Base-by-base conservation (phyloP, 176 grass and related monocot genomes). In the Musa schizocarpa region DNA sequence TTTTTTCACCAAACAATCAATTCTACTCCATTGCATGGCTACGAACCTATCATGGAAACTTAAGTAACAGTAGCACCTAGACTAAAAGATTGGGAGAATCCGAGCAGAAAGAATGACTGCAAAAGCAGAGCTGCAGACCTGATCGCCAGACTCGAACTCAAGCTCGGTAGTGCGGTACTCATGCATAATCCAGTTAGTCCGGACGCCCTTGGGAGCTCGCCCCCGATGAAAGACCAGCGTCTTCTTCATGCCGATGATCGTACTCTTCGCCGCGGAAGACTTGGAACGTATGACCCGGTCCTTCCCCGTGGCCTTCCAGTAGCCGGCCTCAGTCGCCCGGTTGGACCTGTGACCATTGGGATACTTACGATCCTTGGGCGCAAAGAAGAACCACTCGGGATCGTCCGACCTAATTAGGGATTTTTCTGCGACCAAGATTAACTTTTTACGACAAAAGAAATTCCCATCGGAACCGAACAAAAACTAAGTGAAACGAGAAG, bases 381-480 rank as follows among this genome's bases (percentile, higher is more conserved):
- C 87, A 64, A 93, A 90, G 83, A 97, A 97, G 86, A 97, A 97
- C 93, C 93, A 97, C 75, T 97, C 93, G 0, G 65, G 93, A 53
- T 97, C 93, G 11, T 90, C 83, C 54, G 78, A 72, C 22, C 16
- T 73, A 23, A 80, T 80, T 21, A 80, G 9, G n/a, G 78, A 80
- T 72, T 80, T 80, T 22, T 25, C 78, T 80, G 56, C 43, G 1
- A 51, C 43, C 23, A 29, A 11, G 17, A 9, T 3, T 49, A 65
- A 81, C 20, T 0, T 69, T 52, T 48, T 34, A 72, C 26, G n/a
- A 63, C 9, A 72, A 56, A 69, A 13, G 16, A 66, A 77, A 43
- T 43, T 6, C 34, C 34, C 34, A 43, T 43, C 16, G 2, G 1
- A 53, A 29, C 68, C 9, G 27, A 51, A 71, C 11, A 7, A 82